These are phyloP conservation scores for Nannochloris sp. DNA, from an alignment of 139 green algal species.

Conservation along the genomic window DNA sequence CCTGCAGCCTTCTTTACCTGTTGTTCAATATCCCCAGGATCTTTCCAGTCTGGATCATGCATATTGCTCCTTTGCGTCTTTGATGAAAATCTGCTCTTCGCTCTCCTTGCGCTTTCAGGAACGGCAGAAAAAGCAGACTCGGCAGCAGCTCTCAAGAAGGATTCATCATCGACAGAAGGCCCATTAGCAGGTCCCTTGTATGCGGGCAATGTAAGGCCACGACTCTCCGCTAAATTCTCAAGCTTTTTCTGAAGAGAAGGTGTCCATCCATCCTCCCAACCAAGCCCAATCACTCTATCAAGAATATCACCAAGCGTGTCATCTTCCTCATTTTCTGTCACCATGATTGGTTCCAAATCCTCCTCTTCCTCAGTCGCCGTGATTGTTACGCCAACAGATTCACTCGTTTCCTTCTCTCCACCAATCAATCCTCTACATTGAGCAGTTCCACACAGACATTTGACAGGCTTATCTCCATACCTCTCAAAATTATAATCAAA, in stretches of 20 bases:
- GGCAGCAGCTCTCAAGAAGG: background rate
- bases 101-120: background rate
- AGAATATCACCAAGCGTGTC: constrained; percentile 50
- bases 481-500: constrained; percentile 99
- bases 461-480: constrained; percentile 75
- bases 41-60: constrained; percentile 1
- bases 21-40: background rate
- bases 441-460: constrained; percentile 50
- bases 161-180: constrained; percentile 3
- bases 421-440: constrained; percentile 77
- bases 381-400: background rate
- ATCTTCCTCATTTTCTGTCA: constrained; percentile 51
- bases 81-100: background rate
- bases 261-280: constrained; percentile 9
- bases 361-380: constrained; percentile 13
- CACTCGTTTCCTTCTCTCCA: constrained; percentile 32
- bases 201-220: background rate
- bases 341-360: constrained; percentile 73
- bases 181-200: background rate
- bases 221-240: background rate
- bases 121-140: background rate
- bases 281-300: constrained; percentile 50
- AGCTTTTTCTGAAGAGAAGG: constrained; percentile 9
- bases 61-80: background rate
- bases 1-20: background rate